Base-by-base conservation (phyloP, 805 yeast genomes). In the Candida nonsorbophila region DNA sequence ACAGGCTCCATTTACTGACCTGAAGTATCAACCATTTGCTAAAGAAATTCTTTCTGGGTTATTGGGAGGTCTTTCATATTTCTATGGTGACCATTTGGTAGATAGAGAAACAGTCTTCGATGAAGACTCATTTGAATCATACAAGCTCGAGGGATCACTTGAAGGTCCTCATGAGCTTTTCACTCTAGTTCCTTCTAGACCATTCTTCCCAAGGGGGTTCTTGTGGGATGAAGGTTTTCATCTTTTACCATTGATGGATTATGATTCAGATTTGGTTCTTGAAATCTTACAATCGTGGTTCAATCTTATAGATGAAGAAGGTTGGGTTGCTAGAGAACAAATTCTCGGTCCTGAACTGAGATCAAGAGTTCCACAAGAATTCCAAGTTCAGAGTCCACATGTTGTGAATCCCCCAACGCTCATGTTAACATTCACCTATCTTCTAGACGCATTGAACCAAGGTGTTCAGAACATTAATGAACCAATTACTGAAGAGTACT, bases 201-300 rank as follows among this genome's bases (percentile, higher is more conserved):
- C 95, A 1, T 85, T 84, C 48, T 92, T 92, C 56, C 97, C 98
- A 3, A 71, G 98, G 39, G 98, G 98, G 0, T 92, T 92, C 49
- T 86, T 84, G 49, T 92, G 98, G 98, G 98, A 92, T 56, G 98
- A 92, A 58, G 98, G 98, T 0, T 92, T 92, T 56, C 96, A 90
- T 53, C 63, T 90, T 36, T 62, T 88, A 22, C 94, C 94, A 6
- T 62, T 92, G 21, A 55, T 84, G 42, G 80, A 81, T 27, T 88
- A 81, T 50, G 97, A 92, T 55, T 69, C 84, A 10, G 95, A 85
- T 47, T 62, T 88, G 24, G 84, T 77, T 0, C 63, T 87, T 37
- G 92, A 85, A 40, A 79, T 92, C 11, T 50, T 88, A 33, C 70
- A 79, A 47, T 83, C 95, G 29, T 92, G 98, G 98, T 84, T 90